Percentiles rank a stretch among this genome's conserved stretches.
phyloP scores from a whole-genome alignment of 192 early-diverging fungal genomes.

The Podila clonocystis region DNA sequence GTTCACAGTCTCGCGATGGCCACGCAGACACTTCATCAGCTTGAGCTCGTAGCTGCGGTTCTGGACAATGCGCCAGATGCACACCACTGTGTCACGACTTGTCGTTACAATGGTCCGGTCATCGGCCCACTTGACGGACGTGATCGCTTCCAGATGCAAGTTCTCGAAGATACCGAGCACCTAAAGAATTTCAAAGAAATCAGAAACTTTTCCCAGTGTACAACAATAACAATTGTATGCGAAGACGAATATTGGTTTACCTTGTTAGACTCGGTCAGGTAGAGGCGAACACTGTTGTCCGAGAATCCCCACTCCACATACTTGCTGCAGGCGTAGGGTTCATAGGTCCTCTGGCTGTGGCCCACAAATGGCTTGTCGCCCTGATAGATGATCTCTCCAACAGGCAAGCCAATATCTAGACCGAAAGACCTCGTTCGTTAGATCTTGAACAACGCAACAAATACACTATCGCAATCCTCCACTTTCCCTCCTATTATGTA shows the following conservation, averaged over 20 bases:
- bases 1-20: slow-evolving; percentile 64
- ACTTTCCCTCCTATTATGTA: slow-evolving; percentile 19
- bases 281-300: slow-evolving; percentile 67
- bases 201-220: not conserved
- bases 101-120: slow-evolving; percentile 66
- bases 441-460: not conserved
- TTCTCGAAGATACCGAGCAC: slow-evolving; percentile 67
- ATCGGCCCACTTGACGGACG: slow-evolving; percentile 67
- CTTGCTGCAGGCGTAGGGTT: slow-evolving; percentile 55
- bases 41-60: slow-evolving; percentile 58
- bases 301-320: slow-evolving; percentile 75
- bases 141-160: slow-evolving; percentile 68
- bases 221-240: not conserved
- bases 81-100: slow-evolving; percentile 57
- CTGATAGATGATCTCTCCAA: slow-evolving; percentile 60
- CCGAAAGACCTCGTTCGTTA: not conserved
- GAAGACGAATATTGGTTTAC: slow-evolving; percentile 15
- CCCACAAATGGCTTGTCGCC: slow-evolving; percentile 53
- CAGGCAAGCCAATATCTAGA: slow-evolving; percentile 61
- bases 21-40: slow-evolving; percentile 64
- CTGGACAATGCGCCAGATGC: slow-evolving; percentile 65
- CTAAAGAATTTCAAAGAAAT: slow-evolving; percentile 10
- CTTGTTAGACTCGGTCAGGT: slow-evolving; percentile 60
- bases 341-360: slow-evolving; percentile 53
- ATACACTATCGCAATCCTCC: not conserved